Evolutionary conservation across 1,139 yeast species (phyloP).

Genomic region (Saccharomyces hybrid): DNA sequence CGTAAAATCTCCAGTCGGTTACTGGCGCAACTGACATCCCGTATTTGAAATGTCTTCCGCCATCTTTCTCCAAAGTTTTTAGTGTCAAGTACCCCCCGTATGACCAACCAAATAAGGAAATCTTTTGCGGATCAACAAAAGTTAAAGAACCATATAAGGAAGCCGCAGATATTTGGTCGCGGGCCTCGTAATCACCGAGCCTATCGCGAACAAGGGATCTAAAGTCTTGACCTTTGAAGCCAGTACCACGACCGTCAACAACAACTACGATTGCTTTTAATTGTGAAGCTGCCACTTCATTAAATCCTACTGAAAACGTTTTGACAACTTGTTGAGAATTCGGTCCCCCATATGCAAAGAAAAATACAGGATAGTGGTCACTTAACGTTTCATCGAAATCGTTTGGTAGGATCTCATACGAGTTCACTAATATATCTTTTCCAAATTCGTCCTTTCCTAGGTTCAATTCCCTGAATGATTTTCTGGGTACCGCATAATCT

Average conservation of each 20-base stretch:
- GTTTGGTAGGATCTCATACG: constrained; percentile 57
- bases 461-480: constrained; percentile 41
- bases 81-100: constrained; percentile 75
- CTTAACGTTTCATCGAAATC: constrained; percentile 43
- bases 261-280: constrained; percentile 67
- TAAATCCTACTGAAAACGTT: constrained; percentile 47
- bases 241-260: constrained; percentile 81
- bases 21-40: constrained; percentile 80
- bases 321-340: constrained; percentile 63
- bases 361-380: constrained; percentile 57
- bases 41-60: constrained; percentile 51
- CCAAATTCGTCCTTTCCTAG: constrained; percentile 42
- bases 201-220: constrained; percentile 59
- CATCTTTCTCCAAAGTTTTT: constrained; percentile 63
- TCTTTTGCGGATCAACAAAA: constrained; percentile 51
- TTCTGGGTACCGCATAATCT: constrained; percentile 44
- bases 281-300: constrained; percentile 61
- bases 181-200: constrained; percentile 60
- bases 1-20: constrained; percentile 69
- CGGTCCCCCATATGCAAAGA: constrained; percentile 78
- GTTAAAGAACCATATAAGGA: constrained; percentile 45
- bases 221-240: constrained; percentile 53
- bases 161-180: constrained; percentile 67
- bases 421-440: constrained; percentile 42
- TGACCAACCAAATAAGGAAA: constrained; percentile 81